A percentile compares a stretch with the other conserved stretches of the same genome.
phyloP scores from a whole-genome alignment of 345 rosid species.

The Reutealis trisperma region DNA sequence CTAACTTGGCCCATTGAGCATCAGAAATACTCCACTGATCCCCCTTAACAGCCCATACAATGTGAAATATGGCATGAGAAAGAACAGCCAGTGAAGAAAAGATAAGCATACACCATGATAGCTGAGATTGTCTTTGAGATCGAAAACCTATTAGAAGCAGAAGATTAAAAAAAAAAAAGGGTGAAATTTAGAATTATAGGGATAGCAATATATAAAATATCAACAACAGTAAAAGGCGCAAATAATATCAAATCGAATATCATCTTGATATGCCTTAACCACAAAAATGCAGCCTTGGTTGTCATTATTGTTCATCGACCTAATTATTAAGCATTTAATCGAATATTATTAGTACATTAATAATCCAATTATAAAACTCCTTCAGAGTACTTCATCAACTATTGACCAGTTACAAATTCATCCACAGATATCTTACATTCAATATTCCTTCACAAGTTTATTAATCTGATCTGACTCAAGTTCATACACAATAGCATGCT shows the following conservation, averaged over 20 bases:
- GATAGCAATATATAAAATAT: neutral
- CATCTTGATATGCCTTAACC: neutral
- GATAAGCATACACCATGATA: constrained; percentile 38
- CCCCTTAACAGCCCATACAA: constrained; percentile 40
- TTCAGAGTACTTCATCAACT: neutral
- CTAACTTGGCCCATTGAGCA: constrained; percentile 47
- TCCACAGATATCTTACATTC: neutral
- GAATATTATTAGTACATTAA: neutral
- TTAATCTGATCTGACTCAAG: no score
- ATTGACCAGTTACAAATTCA: neutral
- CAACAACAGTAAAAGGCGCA: neutral
- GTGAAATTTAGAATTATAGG: neutral
- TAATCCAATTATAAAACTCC: neutral
- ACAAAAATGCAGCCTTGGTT: neutral
- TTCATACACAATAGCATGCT: neutral
- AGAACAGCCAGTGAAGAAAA: constrained; percentile 43
- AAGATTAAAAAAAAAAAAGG: neutral
- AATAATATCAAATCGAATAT: neutral
- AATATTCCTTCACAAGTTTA: no score
- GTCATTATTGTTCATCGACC: neutral
- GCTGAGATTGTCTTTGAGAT: constrained; percentile 36
- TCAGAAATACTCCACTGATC: constrained; percentile 44
- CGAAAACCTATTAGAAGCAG: constrained; percentile 27
- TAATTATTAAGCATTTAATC: neutral
- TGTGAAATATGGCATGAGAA: constrained; percentile 40